phyloP scores from a whole-genome alignment of 2,329 filamentous ascomycete genomes.

The Remersonia thermophila region DNA sequence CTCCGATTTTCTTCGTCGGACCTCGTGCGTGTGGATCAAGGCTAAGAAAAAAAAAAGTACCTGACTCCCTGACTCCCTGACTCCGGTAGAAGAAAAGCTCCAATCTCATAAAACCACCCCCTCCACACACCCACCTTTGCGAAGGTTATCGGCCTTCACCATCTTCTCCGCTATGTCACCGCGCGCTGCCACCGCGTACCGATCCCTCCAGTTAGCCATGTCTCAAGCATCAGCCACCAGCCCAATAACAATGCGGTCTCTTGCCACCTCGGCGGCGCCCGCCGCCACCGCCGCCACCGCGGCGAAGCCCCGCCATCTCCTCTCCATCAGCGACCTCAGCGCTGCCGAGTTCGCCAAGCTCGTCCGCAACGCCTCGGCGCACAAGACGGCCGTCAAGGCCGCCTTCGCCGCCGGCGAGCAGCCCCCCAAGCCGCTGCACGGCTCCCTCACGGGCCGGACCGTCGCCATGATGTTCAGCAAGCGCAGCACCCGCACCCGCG shows the following conservation, averaged over 20 bases:
- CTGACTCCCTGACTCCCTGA: too few species aligned
- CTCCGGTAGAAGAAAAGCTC: too few species aligned
- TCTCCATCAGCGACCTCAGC: slow-evolving; percentile 80
- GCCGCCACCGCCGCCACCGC: slow-evolving; percentile 15
- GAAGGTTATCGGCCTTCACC: too few species aligned
- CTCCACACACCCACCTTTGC: not conserved
- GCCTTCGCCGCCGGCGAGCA: slow-evolving; percentile 35
- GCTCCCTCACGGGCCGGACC: slow-evolving; percentile 59
- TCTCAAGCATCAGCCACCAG: slow-evolving; percentile 8
- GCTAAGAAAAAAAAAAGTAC: not conserved
- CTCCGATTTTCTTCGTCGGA: not conserved
- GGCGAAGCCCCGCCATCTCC: slow-evolving; percentile 60
- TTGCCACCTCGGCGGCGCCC: too few species aligned
- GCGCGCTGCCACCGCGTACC: slow-evolving; percentile 12
- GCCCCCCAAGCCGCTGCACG: slow-evolving; percentile 42
- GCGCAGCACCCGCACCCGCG: slow-evolving; percentile 80
- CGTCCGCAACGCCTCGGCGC: slow-evolving; percentile 65
- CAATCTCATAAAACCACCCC: not conserved
- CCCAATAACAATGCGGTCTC: slow-evolving; percentile 26
- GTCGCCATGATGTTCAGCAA: slow-evolving; percentile 97
- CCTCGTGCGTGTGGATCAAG: not conserved
- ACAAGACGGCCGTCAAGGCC: slow-evolving; percentile 66
- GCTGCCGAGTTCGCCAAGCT: slow-evolving; percentile 68
- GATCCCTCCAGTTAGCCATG: slow-evolving; percentile 17
- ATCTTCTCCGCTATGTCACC: slow-evolving; percentile 8